Base-by-base conservation (phyloP, 805 yeast genomes). In the Ascoidea asiatica region DNA sequence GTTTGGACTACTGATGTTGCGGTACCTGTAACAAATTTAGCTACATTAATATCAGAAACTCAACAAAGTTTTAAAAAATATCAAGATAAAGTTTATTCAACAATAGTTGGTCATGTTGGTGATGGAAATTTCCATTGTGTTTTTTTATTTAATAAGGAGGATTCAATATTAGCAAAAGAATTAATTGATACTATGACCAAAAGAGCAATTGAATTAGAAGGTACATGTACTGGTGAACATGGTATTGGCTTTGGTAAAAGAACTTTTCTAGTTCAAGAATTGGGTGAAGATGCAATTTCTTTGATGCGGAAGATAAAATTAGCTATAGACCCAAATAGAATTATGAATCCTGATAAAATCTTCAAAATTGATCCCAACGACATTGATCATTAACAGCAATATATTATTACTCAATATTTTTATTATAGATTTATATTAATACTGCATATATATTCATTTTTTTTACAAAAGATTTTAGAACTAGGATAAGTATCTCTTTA, bases 211-310 rank as follows among this genome's bases (percentile, higher is more conserved):
- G 70, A 64, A 1, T 71, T 78, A 37, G 94, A 84, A 44, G 94
- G 95, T 1, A 85, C 95, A 1, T 79, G 87, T 51, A 81, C 88
- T 4, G 95, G 95, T 35, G 95, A 85, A 55, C 95, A 85, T 56
- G 95, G 95, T 13, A 75, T 86, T 37, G 95, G 95, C 6, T 70
- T 79, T 39, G 89, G 90, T 36, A 85, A 85, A 55, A 62, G 89
- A 50, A 72, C 71, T 22, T 77, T 68, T 47, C 59, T 85, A 33
- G 62, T 69, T 22, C 62, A 65, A 45, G 95, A 85, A 58, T 61
- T 85, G 21, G 94, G 92, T 1, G 66, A 66, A 4, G 79, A 72
- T 1, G 74, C 92, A 0, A 70, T 85, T 21, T 77, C 75, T 53
- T 57, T 79, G 36, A 85, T 85, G 95, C 72, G 94, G 57, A 72